Evolutionary conservation across 495 filamentous ascomycete species (phyloP).

Genomic region (Jackrogersella multiformis): DNA sequence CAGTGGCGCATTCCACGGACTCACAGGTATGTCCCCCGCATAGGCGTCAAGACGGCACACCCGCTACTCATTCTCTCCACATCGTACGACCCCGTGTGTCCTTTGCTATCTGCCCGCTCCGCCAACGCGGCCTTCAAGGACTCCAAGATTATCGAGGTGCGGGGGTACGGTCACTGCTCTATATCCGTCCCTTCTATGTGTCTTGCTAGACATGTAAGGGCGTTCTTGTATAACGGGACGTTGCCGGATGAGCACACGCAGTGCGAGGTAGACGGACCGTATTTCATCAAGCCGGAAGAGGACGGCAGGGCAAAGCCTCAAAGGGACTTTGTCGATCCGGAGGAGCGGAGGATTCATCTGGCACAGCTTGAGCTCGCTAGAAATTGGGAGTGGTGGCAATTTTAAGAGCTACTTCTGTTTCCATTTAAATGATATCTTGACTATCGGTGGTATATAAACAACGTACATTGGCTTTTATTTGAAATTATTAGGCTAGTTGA

Average conservation of each 20-base stretch:
- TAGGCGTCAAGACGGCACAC: conserved; percentile 48
- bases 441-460: too few species aligned
- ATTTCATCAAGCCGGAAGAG: conserved; percentile 46
- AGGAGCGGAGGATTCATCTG: conserved; percentile 40
- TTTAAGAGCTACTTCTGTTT: too few species aligned
- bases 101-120: conserved; percentile 51
- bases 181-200: conserved; percentile 54
- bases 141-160: conserved; percentile 53
- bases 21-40: conserved; percentile 49
- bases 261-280: conserved; percentile 50
- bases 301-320: conserved; percentile 10
- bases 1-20: conserved; percentile 53
- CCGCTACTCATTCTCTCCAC: conserved; percentile 56
- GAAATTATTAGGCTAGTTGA: too few species aligned
- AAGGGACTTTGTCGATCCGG: conserved; percentile 19
- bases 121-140: conserved; percentile 52
- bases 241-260: conserved; percentile 47
- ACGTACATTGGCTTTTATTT: too few species aligned
- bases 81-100: conserved; percentile 56
- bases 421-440: too few species aligned
- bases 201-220: conserved; percentile 47
- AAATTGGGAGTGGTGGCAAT: conserved; percentile 31
- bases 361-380: conserved; percentile 47
- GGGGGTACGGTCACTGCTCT: conserved; percentile 58
- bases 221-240: conserved; percentile 51